Evolutionary conservation across 2,329 filamentous ascomycete species (phyloP).

Genomic region (Cryphonectria naterciae): DNA sequence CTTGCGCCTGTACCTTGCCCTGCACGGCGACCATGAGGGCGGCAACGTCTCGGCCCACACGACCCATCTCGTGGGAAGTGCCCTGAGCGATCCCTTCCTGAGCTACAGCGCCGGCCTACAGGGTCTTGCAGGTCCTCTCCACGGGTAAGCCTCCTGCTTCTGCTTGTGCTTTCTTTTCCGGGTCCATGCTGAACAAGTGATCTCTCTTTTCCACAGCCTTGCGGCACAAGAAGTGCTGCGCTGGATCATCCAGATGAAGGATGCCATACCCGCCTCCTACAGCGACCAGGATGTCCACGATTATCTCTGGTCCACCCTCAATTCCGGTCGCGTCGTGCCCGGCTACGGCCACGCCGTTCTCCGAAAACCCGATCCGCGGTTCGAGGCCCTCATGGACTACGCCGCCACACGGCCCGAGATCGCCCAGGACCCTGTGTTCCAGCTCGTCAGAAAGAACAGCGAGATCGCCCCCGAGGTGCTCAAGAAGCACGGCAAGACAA

Average conservation of each 20-base stretch:
- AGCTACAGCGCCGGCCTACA: conserved; percentile 95
- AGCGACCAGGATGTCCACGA: conserved; percentile 80
- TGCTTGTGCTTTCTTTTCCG: background rate
- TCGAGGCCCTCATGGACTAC: conserved; percentile 96
- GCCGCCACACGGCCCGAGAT: conserved; percentile 85
- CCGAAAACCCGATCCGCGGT: conserved; percentile 94
- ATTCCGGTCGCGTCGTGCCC: conserved; percentile 90
- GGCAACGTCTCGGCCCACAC: conserved; percentile 96
- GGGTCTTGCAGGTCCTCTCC: conserved; percentile 90
- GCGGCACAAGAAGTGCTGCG: conserved; percentile 96
- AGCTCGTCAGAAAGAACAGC: conserved; percentile 90
- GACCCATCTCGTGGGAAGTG: conserved; percentile 93
- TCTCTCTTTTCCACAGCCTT: conserved; percentile 56
- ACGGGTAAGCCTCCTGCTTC: conserved; percentile 60
- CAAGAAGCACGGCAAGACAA: conserved; percentile 95
- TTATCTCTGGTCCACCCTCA: conserved; percentile 92
- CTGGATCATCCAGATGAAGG: conserved; percentile 97
- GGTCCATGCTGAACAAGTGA: conserved; percentile 6
- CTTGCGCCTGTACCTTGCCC: conserved; percentile 88
- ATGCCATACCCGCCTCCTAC: conserved; percentile 77
- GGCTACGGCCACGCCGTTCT: conserved; percentile 96
- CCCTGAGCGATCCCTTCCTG: conserved; percentile 91
- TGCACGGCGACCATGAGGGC: conserved; percentile 97
- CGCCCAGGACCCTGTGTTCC: conserved; percentile 84
- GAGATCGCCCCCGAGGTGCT: conserved; percentile 89